Percentiles rank a stretch among this genome's conserved stretches.
Conservation (phyloP, 305 asterid species). For the Fraxinus baroniana region DNA sequence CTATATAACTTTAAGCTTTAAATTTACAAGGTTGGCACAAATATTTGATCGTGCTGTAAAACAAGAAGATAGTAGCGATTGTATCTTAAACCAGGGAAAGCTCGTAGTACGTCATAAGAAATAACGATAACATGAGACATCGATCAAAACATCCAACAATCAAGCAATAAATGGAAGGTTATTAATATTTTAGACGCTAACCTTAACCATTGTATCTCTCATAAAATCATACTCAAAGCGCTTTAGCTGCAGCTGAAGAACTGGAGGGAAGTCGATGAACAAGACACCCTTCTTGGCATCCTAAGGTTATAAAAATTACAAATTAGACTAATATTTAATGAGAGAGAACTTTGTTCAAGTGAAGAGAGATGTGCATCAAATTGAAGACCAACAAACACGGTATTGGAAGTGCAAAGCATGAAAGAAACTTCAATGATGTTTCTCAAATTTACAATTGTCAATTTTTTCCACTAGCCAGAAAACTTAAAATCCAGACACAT, state of each 20-base stretch:
- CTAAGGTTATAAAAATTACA: slow-evolving; percentile 40
- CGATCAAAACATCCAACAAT: background rate
- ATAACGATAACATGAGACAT: background rate
- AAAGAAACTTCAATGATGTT: slow-evolving; percentile 7
- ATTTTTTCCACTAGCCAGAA: slow-evolving; percentile 11
- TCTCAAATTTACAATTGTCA: slow-evolving; percentile 8
- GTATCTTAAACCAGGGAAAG: background rate
- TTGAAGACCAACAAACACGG: slow-evolving; percentile 10
- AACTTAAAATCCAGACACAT: slow-evolving; percentile 1
- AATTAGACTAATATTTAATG: slow-evolving; percentile 20
- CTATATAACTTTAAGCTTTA: background rate
- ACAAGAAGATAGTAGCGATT: background rate
- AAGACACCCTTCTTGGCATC: slow-evolving; percentile 98
- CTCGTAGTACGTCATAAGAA: background rate
- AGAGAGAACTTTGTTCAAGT: slow-evolving; percentile 18
- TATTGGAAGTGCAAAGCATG: background rate
- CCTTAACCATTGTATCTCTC: slow-evolving; percentile 98
- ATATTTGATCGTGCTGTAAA: background rate
- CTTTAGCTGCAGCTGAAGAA: slow-evolving; percentile 94
- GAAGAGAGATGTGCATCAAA: slow-evolving; percentile 4
- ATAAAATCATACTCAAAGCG: slow-evolving; percentile 94
- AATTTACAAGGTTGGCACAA: background rate
- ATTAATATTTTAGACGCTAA: slow-evolving; percentile 33
- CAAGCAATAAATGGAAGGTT: background rate
- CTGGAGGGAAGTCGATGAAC: slow-evolving; percentile 97